Conservation (phyloP, 73 alveolate species). For the Tetrahymena elliotti region DNA sequence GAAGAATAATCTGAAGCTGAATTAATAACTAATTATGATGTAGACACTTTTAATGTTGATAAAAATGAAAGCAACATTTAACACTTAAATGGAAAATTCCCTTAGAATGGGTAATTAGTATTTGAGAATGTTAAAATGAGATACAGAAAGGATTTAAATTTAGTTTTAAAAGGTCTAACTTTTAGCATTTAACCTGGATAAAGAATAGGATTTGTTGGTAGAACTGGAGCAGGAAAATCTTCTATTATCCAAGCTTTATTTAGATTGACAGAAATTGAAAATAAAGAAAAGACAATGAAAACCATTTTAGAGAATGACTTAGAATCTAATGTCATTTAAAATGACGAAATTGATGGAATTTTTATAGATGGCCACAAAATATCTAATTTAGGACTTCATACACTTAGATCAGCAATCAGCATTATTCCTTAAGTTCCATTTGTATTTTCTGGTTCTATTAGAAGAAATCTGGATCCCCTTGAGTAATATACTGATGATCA, state of each 20-base stretch:
- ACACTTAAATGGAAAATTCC: conserved; percentile 27
- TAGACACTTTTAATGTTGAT: not conserved
- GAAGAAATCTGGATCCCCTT: conserved; percentile 76
- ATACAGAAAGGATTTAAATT: conserved; percentile 45
- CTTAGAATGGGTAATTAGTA: conserved; percentile 52
- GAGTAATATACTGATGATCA: conserved; percentile 7
- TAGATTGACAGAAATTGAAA: conserved; percentile 67
- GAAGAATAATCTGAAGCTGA: not conserved
- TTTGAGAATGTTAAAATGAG: conserved; percentile 49
- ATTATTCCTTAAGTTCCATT: conserved; percentile 74
- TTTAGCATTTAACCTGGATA: conserved; percentile 36
- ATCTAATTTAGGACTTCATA: conserved; percentile 49
- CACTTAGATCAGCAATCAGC: conserved; percentile 53
- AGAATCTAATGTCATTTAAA: not conserved
- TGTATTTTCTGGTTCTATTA: conserved; percentile 58
- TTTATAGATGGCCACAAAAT: conserved; percentile 66
- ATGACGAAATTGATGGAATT: conserved; percentile 50
- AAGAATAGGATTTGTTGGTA: conserved; percentile 73
- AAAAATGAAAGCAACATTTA: not conserved
- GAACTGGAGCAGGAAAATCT: conserved; percentile 85
- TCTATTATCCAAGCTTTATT: conserved; percentile 64
- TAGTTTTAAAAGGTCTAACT: conserved; percentile 39
- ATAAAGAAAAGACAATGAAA: conserved; percentile 32
- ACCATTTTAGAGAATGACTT: conserved; percentile 31
- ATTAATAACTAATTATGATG: not conserved